Evolutionary conservation across 2,329 filamentous ascomycete species (phyloP), one percentile per base, ranked within the genome.

Genomic region (Fusarium palustre): DNA sequence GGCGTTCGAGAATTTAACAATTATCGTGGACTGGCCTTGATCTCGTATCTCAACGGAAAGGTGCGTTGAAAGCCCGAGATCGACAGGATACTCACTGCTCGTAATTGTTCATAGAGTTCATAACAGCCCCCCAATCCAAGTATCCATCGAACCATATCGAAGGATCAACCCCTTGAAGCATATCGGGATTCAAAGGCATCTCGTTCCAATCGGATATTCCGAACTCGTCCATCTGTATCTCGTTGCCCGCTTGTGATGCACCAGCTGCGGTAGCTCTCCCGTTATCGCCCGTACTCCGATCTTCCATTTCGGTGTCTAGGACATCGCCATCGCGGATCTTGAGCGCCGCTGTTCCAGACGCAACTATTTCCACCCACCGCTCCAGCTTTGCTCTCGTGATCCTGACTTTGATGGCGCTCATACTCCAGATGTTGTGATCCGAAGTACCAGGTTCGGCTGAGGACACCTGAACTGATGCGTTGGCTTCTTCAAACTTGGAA

Each of bases 341-440:
- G 0, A 74, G 58, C 0, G 72, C 68, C 2, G 75, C 75, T 2
- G 75, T 78, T 2, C 81, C 78, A 3, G 77, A 78, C 0, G 81
- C 78, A 0, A 85, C 79, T 1, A 83, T 76, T 49, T 85, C 83
- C 0, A 82, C 79, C 81, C 82, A 86, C 18, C 80, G 77, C 52
- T 84, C 82, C 0, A 86, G 66, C 63, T 85, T 85, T 5, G 80
- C 76, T 9, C 80, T 80, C 1, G 82, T 82, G 34, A 86, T 81
- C 22, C 80, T 78, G 1, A 87, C 75, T 45, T 86, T 85, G 38
- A 81, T 79, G 0, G 84, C 81, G 0, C 81, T 82, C 65, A 86
- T 75, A 8, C 82, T 82, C 84, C 84, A 86, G 0, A 85, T 70
- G 47, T 83, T 84, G 53, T 81, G 81, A 13, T 83, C 80, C 55